phyloP scores from a whole-genome alignment of 257 asterid species.

The Nicotiana otophora region DNA sequence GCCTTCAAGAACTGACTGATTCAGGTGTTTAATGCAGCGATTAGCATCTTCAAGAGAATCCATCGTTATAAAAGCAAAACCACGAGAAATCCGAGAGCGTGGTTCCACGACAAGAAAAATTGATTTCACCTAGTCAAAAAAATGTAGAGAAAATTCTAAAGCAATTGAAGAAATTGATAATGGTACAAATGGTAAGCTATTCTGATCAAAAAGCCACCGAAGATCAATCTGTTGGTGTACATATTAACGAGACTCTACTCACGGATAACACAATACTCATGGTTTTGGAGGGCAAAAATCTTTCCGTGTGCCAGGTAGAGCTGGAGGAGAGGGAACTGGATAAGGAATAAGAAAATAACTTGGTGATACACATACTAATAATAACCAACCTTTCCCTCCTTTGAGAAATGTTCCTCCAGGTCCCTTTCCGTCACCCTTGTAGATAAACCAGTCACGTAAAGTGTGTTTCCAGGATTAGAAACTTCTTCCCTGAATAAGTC shows the following conservation, averaged over 20 bases:
- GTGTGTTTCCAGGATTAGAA: conserved; percentile 36
- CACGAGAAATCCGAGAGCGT: conserved; percentile 34
- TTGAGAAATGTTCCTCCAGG: conserved; percentile 32
- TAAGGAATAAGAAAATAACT: not conserved
- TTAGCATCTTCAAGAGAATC: conserved; percentile 35
- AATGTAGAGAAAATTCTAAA: not conserved
- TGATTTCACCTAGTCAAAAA: conserved; percentile 11
- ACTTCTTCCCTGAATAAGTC: conserved; percentile 11
- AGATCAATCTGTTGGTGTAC: not conserved
- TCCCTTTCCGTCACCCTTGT: conserved; percentile 33
- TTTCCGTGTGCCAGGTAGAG: not conserved
- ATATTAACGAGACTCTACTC: not conserved
- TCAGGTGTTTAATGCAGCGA: conserved; percentile 32
- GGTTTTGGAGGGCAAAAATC: not conserved
- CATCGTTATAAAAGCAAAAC: conserved; percentile 41
- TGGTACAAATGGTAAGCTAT: not conserved
- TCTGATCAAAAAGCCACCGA: not conserved
- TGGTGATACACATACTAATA: not conserved
- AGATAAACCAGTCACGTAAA: conserved; percentile 41
- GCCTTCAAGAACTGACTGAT: conserved; percentile 39
- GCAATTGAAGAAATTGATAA: not conserved
- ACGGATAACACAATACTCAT: not conserved
- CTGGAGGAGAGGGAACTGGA: not conserved
- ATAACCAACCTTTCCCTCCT: conserved; percentile 34
- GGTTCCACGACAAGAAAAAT: conserved; percentile 31